Conservation (phyloP, 768 basidiomycete species). For the Pisolithus marmoratus region DNA sequence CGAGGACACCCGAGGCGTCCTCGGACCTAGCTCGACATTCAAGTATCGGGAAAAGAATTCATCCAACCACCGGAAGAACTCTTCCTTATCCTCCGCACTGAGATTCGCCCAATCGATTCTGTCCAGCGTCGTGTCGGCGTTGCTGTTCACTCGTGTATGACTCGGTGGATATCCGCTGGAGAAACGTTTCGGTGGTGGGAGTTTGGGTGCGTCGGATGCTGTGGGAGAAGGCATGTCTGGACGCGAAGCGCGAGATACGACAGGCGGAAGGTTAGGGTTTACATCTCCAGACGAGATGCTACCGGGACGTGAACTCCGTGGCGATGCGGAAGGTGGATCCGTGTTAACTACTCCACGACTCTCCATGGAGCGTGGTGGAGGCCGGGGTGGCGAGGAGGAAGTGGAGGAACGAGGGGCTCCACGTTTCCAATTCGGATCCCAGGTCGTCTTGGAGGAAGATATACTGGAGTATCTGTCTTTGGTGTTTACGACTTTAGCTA, state of each 20-base stretch:
- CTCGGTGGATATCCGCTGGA: conserved; percentile 21
- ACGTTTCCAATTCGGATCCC: conserved; percentile 52
- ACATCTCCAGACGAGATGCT: not conserved
- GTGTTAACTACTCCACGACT: not conserved
- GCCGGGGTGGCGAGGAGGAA: conserved; percentile 17
- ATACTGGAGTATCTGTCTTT: conserved; percentile 52
- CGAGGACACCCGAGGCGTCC: not conserved
- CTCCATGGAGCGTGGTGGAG: conserved; percentile 21
- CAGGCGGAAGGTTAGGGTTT: conserved; percentile 1
- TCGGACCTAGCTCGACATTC: conserved; percentile 18
- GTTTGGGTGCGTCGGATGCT: conserved; percentile 10
- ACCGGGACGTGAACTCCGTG: not conserved
- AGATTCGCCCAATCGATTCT: conserved; percentile 68
- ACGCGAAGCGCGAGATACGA: conserved; percentile 12
- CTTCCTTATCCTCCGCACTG: conserved; percentile 58
- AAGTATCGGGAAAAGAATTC: conserved; percentile 63
- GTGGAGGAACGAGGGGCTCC: conserved; percentile 15
- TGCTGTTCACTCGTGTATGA: not conserved
- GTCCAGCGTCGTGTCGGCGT: not conserved
- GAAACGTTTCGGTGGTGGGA: conserved; percentile 21
- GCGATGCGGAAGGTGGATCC: not conserved
- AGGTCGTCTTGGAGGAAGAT: conserved; percentile 56
- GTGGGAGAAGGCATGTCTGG: conserved; percentile 4
- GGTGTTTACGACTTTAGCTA: conserved; percentile 47
- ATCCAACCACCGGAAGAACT: conserved; percentile 75